Percentiles rank a stretch among this genome's conserved stretches.
phyloP scores from a whole-genome alignment of 345 rosid species.

The Eucalyptus paniculata region DNA sequence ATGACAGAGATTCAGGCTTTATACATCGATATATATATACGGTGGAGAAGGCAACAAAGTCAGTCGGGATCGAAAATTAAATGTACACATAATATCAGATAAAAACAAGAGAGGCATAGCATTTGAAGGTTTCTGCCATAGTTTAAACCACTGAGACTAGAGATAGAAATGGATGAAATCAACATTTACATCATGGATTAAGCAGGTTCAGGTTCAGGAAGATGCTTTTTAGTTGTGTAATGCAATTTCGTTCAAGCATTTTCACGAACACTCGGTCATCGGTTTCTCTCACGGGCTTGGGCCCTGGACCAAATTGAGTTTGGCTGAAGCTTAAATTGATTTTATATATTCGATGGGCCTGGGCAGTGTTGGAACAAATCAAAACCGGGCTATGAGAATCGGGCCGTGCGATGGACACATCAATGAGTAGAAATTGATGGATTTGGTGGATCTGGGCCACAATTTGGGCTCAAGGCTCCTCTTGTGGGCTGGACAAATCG shows the following conservation, averaged over 20 bases:
- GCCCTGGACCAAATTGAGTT: background rate
- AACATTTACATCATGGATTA: background rate
- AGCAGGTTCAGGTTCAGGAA: background rate
- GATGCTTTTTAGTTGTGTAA: background rate
- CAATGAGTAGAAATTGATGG: background rate
- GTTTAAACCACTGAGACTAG: background rate
- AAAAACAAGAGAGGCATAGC: background rate
- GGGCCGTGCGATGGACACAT: background rate
- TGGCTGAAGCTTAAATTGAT: background rate
- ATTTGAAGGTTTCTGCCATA: background rate
- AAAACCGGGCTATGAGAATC: background rate
- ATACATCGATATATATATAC: background rate
- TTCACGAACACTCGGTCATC: background rate
- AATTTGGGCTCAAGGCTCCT: background rate
- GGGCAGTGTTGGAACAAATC: background rate
- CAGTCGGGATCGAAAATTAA: fast-evolving
- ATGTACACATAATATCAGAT: fast-evolving
- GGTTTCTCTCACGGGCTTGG: background rate
- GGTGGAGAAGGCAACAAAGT: background rate
- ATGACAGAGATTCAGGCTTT: background rate
- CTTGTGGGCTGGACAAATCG: background rate
- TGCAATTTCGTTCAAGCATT: background rate
- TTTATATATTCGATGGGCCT: background rate
- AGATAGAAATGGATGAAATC: background rate
- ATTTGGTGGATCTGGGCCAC: background rate